Base-by-base conservation (phyloP, 2,329 filamentous ascomycete species). In the Knoxdaviesia capensis region DNA sequence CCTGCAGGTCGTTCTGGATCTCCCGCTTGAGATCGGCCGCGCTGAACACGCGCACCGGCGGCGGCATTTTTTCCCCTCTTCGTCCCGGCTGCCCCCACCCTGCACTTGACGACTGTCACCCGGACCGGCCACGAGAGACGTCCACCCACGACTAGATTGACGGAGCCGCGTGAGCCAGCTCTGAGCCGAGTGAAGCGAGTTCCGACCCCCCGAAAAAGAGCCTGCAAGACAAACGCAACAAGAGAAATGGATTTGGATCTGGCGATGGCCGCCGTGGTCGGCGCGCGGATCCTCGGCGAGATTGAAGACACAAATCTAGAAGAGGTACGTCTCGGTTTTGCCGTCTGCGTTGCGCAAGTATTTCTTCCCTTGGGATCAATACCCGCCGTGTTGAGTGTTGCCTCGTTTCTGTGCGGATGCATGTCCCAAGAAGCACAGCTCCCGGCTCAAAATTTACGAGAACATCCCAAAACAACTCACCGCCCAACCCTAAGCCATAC, bases 261-360 rank as follows among this genome's bases (percentile, higher is more conserved):
- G 5, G 44, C 50, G 47, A 58, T 60, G 50, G 62, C 64, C 43
- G 59, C 57, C 39, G 54, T 55, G 30, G 57, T 62, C 6, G 73
- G 74, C 20, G 59, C 58, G 36, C 54, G 64, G 44, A 43, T 77
- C 43, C 54, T 79, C 39, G 59, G 56, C 4, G 71, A 77, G 51
- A 57, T 76, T 41, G 68, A 73, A 49, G 68, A 71, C 54, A 60
- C 57, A 45, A 74, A 59, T 52, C 57, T 78, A 36, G 71, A 77
- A 52, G 68, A 76, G 64, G 74, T 78, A 52, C 59, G 61, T 57
- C 45, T 36, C 38, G 40, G 31, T 42, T 42, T 20, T 34, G 36
- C 33, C 34, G 9, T 41, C 20, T 3, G 41, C 8, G 8, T 31
- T 28, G 43, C 4, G 35, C 20, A 41, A 41, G 39, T 36, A 34